Conservation (phyloP, 2,329 filamentous ascomycete species). For the Furcasterigmium furcatum region DNA sequence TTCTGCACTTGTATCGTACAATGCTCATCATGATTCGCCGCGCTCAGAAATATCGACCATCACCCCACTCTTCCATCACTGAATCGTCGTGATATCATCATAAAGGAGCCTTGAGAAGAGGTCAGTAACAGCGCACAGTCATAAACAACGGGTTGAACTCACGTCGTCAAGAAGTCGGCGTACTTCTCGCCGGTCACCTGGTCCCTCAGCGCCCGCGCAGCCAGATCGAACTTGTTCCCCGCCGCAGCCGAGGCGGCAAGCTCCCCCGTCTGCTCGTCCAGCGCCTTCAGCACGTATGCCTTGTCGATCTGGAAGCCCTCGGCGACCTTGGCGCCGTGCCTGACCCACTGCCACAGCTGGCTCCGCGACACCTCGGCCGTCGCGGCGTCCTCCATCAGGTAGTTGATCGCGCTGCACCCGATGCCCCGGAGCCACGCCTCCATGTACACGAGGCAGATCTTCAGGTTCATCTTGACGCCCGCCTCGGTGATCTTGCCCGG, state of each 20-base stretch:
- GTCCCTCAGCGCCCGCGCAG: constrained; percentile 6
- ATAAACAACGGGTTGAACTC: background rate
- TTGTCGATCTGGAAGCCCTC: constrained; percentile 85
- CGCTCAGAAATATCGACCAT: no score
- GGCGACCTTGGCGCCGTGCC: constrained; percentile 61
- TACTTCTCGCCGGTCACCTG: constrained; percentile 11
- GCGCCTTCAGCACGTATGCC: constrained; percentile 71
- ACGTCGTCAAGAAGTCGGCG: constrained; percentile 10
- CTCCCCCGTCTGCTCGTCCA: constrained; percentile 52
- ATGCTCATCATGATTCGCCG: no score
- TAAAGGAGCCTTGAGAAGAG: constrained; percentile 1
- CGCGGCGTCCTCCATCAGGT: constrained; percentile 87
- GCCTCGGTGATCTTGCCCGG: constrained; percentile 81
- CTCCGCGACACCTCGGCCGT: constrained; percentile 83
- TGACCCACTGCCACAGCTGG: constrained; percentile 87
- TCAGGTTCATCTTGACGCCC: constrained; percentile 87
- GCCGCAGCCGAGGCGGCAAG: constrained; percentile 7
- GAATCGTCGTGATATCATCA: constrained; percentile 5
- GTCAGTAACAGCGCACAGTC: background rate
- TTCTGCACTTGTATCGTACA: no score
- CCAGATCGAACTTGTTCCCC: constrained; percentile 13
- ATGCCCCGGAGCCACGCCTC: constrained; percentile 87
- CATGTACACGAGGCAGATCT: constrained; percentile 88
- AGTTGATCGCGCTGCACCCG: constrained; percentile 91
- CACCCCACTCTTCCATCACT: background rate